Evolutionary conservation across 768 basidiomycete genomes (phyloP).

Genomic region (Cystofilobasidium bisporidii): DNA sequence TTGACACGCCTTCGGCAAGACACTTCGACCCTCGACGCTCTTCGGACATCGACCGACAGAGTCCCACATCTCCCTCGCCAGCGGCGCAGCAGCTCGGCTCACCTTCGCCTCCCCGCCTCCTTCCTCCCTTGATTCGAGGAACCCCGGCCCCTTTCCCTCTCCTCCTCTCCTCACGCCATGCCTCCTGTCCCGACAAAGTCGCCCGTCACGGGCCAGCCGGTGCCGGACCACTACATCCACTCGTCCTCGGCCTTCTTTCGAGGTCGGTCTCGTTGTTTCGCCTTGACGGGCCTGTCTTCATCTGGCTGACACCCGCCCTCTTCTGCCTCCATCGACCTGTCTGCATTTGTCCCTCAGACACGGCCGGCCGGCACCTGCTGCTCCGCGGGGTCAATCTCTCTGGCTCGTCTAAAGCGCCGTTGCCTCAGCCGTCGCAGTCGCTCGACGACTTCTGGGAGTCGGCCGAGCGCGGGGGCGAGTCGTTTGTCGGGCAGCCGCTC

Average conservation of each 20-base stretch:
- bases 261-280: constrained; percentile 29
- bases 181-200: constrained; percentile 52
- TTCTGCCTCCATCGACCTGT: too few species aligned
- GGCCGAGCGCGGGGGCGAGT: constrained; percentile 54
- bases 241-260: constrained; percentile 36
- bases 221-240: constrained; percentile 48
- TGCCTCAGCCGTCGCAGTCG: constrained; percentile 54
- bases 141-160: not conserved
- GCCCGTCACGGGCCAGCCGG: constrained; percentile 50
- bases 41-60: too few species aligned
- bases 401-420: constrained; percentile 75
- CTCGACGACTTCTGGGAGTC: constrained; percentile 72
- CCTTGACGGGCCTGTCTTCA: too few species aligned
- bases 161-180: constrained; percentile 41
- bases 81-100: not conserved
- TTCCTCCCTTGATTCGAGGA: too few species aligned
- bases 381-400: constrained; percentile 92
- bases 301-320: too few species aligned
- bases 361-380: constrained; percentile 44
- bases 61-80: too few species aligned
- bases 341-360: constrained; percentile 13
- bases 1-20: too few species aligned
- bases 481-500: constrained; percentile 67
- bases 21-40: too few species aligned
- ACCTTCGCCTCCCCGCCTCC: not conserved